Base-by-base conservation (phyloP, 768 basidiomycete genomes). In the Russula sp. region DNA sequence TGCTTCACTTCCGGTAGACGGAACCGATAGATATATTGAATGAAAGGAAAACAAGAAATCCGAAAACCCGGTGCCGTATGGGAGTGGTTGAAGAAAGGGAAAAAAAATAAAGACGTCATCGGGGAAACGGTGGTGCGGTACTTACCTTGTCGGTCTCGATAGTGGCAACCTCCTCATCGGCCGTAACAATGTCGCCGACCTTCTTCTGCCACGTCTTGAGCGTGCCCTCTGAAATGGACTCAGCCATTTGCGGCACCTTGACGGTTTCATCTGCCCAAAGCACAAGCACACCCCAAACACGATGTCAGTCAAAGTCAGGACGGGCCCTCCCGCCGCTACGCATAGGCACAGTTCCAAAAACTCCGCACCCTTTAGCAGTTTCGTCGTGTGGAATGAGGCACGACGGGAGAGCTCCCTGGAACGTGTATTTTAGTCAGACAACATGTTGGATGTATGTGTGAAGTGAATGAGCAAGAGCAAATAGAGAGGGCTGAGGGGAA, bases 101-200 rank as follows among this genome's bases (percentile, higher is more conserved):
- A n/a, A 29, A 20, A 22, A 25, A 43, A 41, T 9, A 11, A 7
- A 8, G 13, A 54, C 42, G 45, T 53, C 25, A 38, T 56, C 2
- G 9, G 36, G 34, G 32, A 43, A 18, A 6, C 32, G 6, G 43
- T 22, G 45, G 16, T 29, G 5, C 29, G 49, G 34, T 38, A 68
- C 77, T 59, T 63, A 92, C 96, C 88, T 98, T 98, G 81, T 99
- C 96, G 8, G 96, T 99, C 78, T 98, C 96, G 66, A 98, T 98
- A 48, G 93, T 96, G 16, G 93, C 96, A 46, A 99, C 81, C 77
- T 99, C 96, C 76, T 98, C 96, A 72, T 98, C 96, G 34, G 79
- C 87, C 71, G 86, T 83, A 59, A 98, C 94, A 60, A 78, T 81
- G 72, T 99, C 96, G 14, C 96, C 96, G 55, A 90, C 86, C 75